Evolutionary conservation across 2,329 filamentous ascomycete species (phyloP).

Genomic region (Diaporthe sp.): DNA sequence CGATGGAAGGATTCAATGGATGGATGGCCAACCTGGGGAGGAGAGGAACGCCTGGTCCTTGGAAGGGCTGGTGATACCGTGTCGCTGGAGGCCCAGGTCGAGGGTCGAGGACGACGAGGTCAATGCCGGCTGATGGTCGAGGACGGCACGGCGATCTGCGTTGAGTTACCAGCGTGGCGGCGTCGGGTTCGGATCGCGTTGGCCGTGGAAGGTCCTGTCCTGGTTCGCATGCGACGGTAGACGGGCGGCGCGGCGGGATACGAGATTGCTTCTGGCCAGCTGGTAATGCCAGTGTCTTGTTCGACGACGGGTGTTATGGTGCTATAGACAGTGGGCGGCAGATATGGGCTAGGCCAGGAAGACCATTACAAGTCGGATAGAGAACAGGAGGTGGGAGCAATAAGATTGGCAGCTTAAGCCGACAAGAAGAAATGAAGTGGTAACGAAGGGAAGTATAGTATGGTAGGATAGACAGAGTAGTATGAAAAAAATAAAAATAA

Average conservation of each 20-base stretch:
- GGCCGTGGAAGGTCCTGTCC: constrained; percentile 32
- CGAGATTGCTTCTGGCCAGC: constrained; percentile 19
- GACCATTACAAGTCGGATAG: constrained; percentile 37
- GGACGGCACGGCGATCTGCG: constrained; percentile 26
- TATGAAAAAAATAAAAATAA: constrained; percentile 40
- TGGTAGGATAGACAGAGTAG: constrained; percentile 38
- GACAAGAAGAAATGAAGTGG: constrained; percentile 29
- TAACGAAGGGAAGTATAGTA: constrained; percentile 32
- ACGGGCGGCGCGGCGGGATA: constrained; percentile 6
- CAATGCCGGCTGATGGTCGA: constrained; percentile 21
- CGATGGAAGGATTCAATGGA: background rate
- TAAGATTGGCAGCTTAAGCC: constrained; percentile 37
- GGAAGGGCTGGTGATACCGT: background rate
- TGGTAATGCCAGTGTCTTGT: constrained; percentile 19
- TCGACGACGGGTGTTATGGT: background rate
- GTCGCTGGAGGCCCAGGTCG: constrained; percentile 14
- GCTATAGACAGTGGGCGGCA: constrained; percentile 34
- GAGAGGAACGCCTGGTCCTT: constrained; percentile 3
- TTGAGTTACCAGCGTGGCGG: constrained; percentile 18
- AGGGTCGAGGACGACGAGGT: constrained; percentile 27
- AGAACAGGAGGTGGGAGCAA: constrained; percentile 38
- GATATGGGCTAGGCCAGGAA: constrained; percentile 27
- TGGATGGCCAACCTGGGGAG: background rate
- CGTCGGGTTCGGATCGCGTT: constrained; percentile 6
- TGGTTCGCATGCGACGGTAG: constrained; percentile 12